Evolutionary conservation across 441 rosid genomes (phyloP).

Genomic region (Aleurites moluccanus): DNA sequence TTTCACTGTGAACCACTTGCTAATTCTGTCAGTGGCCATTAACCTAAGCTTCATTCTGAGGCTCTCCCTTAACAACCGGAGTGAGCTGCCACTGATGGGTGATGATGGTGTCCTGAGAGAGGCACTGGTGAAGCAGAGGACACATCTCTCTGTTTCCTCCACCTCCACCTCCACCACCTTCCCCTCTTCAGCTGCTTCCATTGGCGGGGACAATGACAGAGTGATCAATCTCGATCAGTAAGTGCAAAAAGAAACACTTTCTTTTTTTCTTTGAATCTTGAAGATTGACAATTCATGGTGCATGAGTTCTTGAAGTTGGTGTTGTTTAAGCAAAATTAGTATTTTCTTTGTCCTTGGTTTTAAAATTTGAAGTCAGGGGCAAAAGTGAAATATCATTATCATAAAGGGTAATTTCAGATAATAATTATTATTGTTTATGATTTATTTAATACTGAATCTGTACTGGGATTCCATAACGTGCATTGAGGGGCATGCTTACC

Average conservation of each 20-base stretch:
- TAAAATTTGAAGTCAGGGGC: neutral
- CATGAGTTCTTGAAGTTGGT: neutral
- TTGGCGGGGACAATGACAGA: conserved; percentile 37
- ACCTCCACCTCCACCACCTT: conserved; percentile 16
- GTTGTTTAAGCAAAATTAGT: conserved; percentile 3
- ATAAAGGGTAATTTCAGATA: neutral
- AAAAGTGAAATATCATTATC: conserved; percentile 9
- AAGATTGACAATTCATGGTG: too few relatives aligned
- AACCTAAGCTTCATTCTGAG: conserved; percentile 58
- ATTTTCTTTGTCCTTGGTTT: neutral
- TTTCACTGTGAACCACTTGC: conserved; percentile 52
- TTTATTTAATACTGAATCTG: neutral
- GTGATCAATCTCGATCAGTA: conserved; percentile 74
- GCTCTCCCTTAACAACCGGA: conserved; percentile 20
- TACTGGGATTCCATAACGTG: neutral
- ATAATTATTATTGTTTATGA: neutral
- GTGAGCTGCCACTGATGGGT: neutral
- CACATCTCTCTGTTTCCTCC: conserved; percentile 21
- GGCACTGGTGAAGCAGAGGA: conserved; percentile 17
- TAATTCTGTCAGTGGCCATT: conserved; percentile 63
- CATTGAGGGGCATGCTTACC: neutral
- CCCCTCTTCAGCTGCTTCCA: conserved; percentile 5
- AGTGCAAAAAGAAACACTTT: conserved; percentile 30
- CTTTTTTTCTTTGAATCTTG: neutral
- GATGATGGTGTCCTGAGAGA: conserved; percentile 2